A percentile compares a stretch with the other conserved stretches of the same genome.
Conservation (phyloP, 2,329 filamentous ascomycete species). For the Botryotinia globosa region DNA sequence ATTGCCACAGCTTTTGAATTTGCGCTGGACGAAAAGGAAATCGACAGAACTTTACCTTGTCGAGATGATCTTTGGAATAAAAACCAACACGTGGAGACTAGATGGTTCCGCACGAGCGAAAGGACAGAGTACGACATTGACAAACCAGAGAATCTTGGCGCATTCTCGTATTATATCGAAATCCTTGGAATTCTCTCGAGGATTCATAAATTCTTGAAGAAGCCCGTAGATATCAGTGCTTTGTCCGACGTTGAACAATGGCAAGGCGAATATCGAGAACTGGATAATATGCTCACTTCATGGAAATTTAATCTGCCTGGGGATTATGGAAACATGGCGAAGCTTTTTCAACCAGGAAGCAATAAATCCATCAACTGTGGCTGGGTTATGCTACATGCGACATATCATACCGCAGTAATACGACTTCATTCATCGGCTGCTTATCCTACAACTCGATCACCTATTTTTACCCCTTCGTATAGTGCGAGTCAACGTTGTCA, state of each 20-base stretch:
- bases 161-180: constrained; percentile 88
- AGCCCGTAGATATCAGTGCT: constrained; percentile 83
- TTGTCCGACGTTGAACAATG: constrained; percentile 83
- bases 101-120: constrained; percentile 66
- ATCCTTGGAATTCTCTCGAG: constrained; percentile 82
- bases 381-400: constrained; percentile 74
- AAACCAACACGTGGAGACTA: constrained; percentile 79
- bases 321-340: constrained; percentile 81
- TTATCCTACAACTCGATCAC: constrained; percentile 83
- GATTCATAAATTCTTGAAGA: constrained; percentile 85
- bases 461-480: constrained; percentile 86
- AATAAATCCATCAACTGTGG: constrained; percentile 73
- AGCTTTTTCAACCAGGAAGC: constrained; percentile 67
- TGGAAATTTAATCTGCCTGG: constrained; percentile 83
- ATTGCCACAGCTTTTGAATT: constrained; percentile 92
- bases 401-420: constrained; percentile 87
- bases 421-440: constrained; percentile 88
- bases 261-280: constrained; percentile 81
- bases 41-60: constrained; percentile 82
- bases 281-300: constrained; percentile 73
- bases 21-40: constrained; percentile 82
- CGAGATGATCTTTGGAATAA: constrained; percentile 82
- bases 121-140: constrained; percentile 61
- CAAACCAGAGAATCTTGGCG: constrained; percentile 76
- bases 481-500: constrained; percentile 81